Evolutionary conservation across 2,329 filamentous ascomycete species (phyloP).

Genomic region (Fusarium abutilonis): DNA sequence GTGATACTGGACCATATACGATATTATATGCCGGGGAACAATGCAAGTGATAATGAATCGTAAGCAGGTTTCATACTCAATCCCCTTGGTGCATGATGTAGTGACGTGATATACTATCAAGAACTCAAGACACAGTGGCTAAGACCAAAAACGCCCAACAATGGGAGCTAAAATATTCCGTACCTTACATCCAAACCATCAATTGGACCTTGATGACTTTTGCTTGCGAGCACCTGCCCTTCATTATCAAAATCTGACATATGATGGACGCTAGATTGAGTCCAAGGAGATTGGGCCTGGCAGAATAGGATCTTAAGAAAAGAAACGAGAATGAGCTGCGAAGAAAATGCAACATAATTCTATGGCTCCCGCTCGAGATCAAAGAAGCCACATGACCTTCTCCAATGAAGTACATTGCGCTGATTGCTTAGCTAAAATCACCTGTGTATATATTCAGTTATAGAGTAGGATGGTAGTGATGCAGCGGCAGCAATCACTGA

Average conservation of each 20-base stretch:
- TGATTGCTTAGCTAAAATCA: not conserved
- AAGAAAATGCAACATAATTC: not conserved
- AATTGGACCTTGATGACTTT: not conserved
- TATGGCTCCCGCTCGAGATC: conserved; percentile 5
- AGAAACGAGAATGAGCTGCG: no score
- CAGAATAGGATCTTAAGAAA: not conserved
- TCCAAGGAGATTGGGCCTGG: not conserved
- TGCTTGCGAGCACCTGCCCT: not conserved
- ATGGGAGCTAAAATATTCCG: not conserved
- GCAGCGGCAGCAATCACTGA: not conserved
- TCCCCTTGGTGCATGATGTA: not conserved
- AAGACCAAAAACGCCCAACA: conserved; percentile 3
- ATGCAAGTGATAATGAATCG: not conserved
- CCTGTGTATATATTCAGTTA: not conserved
- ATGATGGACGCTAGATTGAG: conserved; percentile 1
- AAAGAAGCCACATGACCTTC: conserved; percentile 2
- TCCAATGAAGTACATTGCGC: not conserved
- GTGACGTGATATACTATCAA: not conserved
- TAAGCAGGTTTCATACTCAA: not conserved
- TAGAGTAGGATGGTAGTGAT: not conserved
- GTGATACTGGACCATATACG: not conserved
- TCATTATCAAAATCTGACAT: not conserved
- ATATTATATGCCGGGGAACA: not conserved
- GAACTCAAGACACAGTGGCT: not conserved
- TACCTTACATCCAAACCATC: not conserved